Base-by-base conservation (phyloP, 176 grass and related monocot genomes). In the Pontederia crassipes region DNA sequence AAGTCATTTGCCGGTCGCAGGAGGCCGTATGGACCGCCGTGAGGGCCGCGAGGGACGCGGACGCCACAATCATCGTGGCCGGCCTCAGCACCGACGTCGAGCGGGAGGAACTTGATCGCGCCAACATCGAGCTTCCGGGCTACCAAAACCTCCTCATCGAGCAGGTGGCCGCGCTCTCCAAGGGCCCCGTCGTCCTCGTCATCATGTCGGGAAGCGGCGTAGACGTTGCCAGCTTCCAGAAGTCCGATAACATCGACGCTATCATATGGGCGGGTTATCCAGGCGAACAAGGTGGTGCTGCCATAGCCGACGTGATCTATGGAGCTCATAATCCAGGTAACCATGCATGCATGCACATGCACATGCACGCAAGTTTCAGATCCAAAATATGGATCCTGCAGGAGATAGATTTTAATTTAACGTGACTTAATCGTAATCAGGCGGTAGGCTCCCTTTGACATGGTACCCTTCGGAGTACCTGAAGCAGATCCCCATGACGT, bases 191-290 rank as follows among this genome's bases (percentile, higher is more conserved):
- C 66, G 85, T 98, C 72, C 93, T 98, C 59, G 87, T 98, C 59
- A 45, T 98, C 76, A 98, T 98, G 93, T 98, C 93, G 0, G 93
- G 93, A 0, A 87, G 93, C 0, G 84, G 84, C 8, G 85, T 97
- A 45, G 84, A 97, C 64, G 83, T 97, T 46, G 83, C 81, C 0
- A 80, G 80, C 45, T 77, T 81, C 16, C 83, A 91, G 59, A 51
- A 60, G 15, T 88, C 73, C 28, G 65, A 74, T 54, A 72, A 82
- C 51, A 92, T 92, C 48, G 45, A 84, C 1, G 70, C 84, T 14
- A 97, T 97, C 65, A 74, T 97, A 9, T 97, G 93, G 93, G 85
- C 83, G 2, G 93, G 93, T 1, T 91, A 91, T 73, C 93, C 92
- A 12, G 93, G 93, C 20, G 84, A 92, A 78, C 82, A 84, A 49